Conservation (phyloP, 2,329 filamentous ascomycete genomes). For the Aspergillus sp. region DNA sequence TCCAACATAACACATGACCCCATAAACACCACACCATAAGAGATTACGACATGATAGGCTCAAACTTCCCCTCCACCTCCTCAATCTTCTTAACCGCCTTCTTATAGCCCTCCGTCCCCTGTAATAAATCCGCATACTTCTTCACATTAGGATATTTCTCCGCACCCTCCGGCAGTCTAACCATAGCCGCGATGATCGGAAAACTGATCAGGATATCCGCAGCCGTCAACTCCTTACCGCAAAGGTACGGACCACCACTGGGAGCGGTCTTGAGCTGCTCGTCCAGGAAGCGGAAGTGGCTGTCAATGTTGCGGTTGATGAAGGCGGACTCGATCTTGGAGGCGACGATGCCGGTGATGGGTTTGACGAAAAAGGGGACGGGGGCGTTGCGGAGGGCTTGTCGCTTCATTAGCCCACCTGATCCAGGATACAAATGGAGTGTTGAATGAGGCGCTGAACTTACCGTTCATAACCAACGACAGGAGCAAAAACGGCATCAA, state of each 20-base stretch:
- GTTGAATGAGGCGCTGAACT: constrained; percentile 14
- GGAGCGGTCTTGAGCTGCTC: constrained; percentile 39
- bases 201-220: constrained; percentile 45
- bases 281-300: constrained; percentile 41
- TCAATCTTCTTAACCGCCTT: constrained; percentile 36
- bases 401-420: not conserved
- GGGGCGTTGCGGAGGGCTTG: constrained; percentile 45
- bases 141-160: constrained; percentile 33
- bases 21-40: not conserved
- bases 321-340: constrained; percentile 35
- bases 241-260: constrained; percentile 32
- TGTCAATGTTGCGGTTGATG: constrained; percentile 34
- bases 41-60: constrained; percentile 20
- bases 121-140: constrained; percentile 29
- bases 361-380: constrained; percentile 63
- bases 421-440: too few relatives aligned
- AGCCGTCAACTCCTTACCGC: constrained; percentile 37
- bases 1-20: not conserved
- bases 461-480: constrained; percentile 54
- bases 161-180: constrained; percentile 24
- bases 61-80: constrained; percentile 32
- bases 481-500: constrained; percentile 67
- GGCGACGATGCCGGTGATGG: constrained; percentile 53
- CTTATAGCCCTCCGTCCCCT: constrained; percentile 34
- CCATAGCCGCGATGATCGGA: constrained; percentile 34